Percentiles rank a stretch among this genome's conserved stretches.
Conservation (phyloP, 1,139 yeast species). For the Magnusiomyces tetraspermus region DNA sequence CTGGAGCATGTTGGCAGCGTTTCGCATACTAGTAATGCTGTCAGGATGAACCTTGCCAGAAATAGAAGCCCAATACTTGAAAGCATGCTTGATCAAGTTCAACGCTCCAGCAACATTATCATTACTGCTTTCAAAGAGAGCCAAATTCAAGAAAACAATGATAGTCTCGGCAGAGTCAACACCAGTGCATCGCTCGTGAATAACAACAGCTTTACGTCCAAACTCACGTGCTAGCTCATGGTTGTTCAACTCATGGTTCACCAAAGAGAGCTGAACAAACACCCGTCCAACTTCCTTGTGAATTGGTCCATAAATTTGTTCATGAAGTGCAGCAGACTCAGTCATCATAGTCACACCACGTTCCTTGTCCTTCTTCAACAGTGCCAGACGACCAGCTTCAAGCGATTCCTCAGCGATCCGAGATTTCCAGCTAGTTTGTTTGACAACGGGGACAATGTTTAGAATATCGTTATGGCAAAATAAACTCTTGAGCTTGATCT, state of each 20-base stretch:
- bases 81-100: constrained; percentile 51
- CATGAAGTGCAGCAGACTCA: constrained; percentile 65
- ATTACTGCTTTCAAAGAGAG: constrained; percentile 56
- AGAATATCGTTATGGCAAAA: constrained; percentile 46
- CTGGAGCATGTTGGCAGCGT: constrained; percentile 54
- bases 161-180: constrained; percentile 70
- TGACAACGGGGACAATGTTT: constrained; percentile 62
- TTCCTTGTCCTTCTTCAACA: constrained; percentile 26
- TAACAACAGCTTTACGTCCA: constrained; percentile 61
- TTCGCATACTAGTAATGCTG: constrained; percentile 52
- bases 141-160: constrained; percentile 64
- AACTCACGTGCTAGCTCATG: constrained; percentile 53
- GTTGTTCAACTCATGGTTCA: constrained; percentile 54
- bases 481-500: constrained; percentile 17
- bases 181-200: constrained; percentile 75
- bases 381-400: constrained; percentile 39
- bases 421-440: constrained; percentile 60
- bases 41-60: constrained; percentile 61
- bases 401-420: constrained; percentile 67
- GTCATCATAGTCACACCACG: constrained; percentile 41
- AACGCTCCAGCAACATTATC: constrained; percentile 55
- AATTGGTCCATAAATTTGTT: constrained; percentile 75
- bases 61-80: constrained; percentile 46
- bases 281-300: constrained; percentile 73
- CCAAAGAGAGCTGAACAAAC: constrained; percentile 55